Base-by-base conservation (phyloP, 306 rosid species). In the Luffa aegyptiaca region DNA sequence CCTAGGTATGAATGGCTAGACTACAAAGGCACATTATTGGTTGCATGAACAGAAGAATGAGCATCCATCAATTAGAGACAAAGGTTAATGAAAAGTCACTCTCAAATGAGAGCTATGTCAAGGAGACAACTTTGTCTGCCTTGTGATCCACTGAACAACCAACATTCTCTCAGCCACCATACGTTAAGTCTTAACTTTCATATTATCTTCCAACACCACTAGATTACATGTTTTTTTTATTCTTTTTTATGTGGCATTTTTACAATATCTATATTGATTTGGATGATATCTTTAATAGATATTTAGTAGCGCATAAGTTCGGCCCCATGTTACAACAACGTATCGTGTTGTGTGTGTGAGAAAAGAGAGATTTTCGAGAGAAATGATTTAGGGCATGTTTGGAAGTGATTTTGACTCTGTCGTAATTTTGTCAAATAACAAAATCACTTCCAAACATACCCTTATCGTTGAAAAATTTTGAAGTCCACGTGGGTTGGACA, bases 41-140 rank as follows among this genome's bases (percentile, higher is more conserved):
- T 45, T 21, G 41, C 14, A 69, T 69, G 36, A n/a, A 45, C 0
- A n/a, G 36, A 42, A 69, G 35, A 69, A 69, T 13, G 55, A 65
- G n/a, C 9, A 33, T 13, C 70, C 72, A 71, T 44, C 76, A 10
- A 20, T 44, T 9, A 16, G 75, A 45, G 18, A 20, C 56, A 71
- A 20, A 45, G 76, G 76, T 21, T 5, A 45, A 46, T 44, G 76
- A 46, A 10, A 45, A 10, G 76, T 71, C 76, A 20, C 76, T 71
- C 76, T 71, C 76, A 71, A 11, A 2, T 71, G 10, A 49, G 76
- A 49, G 76, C 6, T 21, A 45, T 69, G 75, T 69, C 75, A 69
- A 69, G 75, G 52, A 69, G 75, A 69, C 75, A 69, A 69, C 51
- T 69, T 41, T 71, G 37, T 45, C 76, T 71, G 16, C 76, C 57